A percentile compares a stretch with the other conserved stretches of the same genome.
phyloP scores from a whole-genome alignment of 148 eudicot genomes.

The Vaccinium myrtillus region DNA sequence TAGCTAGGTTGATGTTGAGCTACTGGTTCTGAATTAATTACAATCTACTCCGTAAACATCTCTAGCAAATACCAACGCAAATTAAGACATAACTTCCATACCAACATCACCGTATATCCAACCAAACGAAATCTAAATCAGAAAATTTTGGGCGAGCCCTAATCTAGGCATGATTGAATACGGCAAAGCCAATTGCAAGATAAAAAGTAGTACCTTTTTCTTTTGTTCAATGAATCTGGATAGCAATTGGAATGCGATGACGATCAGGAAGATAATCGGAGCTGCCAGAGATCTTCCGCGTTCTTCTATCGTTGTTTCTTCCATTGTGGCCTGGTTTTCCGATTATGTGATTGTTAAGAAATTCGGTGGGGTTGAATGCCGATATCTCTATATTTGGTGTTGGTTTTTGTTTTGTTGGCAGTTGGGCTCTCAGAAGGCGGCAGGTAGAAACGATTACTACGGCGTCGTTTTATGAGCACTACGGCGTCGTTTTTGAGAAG shows the following conservation, averaged over 20 bases:
- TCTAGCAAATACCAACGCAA: neutral
- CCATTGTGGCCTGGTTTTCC: neutral
- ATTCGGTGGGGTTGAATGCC: neutral
- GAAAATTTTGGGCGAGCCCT: neutral
- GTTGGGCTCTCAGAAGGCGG: too few relatives aligned
- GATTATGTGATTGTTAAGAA: too few relatives aligned
- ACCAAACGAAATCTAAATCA: neutral
- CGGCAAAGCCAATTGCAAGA: neutral
- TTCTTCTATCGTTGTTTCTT: constrained; percentile 15
- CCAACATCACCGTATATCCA: neutral
- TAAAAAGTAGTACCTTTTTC: constrained; percentile 18
- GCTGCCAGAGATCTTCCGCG: constrained; percentile 35
- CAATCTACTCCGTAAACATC: neutral
- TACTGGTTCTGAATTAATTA: neutral
- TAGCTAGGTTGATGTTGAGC: neutral
- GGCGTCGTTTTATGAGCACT: too few relatives aligned
- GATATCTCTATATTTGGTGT: neutral
- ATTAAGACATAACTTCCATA: neutral
- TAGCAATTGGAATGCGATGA: constrained; percentile 29
- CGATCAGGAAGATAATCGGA: constrained; percentile 42
- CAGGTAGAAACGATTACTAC: too few relatives aligned
- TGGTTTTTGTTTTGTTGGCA: neutral
- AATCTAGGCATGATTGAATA: neutral
- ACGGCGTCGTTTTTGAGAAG: too few relatives aligned
- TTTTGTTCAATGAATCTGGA: constrained; percentile 30